phyloP scores from a whole-genome alignment of 2,329 filamentous ascomycete species.

The Colletotrichum tropicicola region DNA sequence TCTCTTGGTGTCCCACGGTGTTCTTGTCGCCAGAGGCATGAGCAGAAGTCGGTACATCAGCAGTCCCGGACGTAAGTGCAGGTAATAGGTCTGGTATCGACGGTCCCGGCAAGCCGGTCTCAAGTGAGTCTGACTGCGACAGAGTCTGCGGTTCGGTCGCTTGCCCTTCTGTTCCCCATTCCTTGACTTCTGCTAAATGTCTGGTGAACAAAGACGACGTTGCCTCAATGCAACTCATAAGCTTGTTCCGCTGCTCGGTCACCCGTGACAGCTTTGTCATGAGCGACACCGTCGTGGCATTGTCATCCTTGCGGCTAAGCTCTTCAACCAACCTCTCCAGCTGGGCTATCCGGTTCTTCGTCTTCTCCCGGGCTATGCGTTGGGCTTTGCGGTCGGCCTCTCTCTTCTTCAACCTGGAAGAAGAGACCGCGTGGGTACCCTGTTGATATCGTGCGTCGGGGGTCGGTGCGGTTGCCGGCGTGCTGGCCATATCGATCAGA shows the following conservation, averaged over 20 bases:
- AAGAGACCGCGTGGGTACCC: not conserved
- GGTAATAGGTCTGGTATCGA: no score
- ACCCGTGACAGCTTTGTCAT: conserved; percentile 36
- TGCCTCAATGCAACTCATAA: not conserved
- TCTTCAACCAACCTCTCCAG: conserved; percentile 39
- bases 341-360: conserved; percentile 40
- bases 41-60: no score
- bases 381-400: conserved; percentile 43
- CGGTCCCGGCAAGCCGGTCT: not conserved
- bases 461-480: not conserved
- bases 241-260: conserved; percentile 35
- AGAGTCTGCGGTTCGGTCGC: not conserved
- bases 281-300: conserved; percentile 33
- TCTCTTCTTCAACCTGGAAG: conserved; percentile 36
- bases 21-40: no score
- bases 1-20: no score
- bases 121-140: not conserved
- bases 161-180: not conserved
- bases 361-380: conserved; percentile 39
- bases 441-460: not conserved
- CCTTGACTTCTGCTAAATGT: not conserved
- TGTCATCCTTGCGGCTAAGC: conserved; percentile 34
- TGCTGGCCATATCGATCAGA: not conserved
- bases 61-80: no score
- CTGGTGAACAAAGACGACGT: not conserved